phyloP scores from a whole-genome alignment of 192 early-diverging fungal genomes.

The Entomortierella chlamydospora region DNA sequence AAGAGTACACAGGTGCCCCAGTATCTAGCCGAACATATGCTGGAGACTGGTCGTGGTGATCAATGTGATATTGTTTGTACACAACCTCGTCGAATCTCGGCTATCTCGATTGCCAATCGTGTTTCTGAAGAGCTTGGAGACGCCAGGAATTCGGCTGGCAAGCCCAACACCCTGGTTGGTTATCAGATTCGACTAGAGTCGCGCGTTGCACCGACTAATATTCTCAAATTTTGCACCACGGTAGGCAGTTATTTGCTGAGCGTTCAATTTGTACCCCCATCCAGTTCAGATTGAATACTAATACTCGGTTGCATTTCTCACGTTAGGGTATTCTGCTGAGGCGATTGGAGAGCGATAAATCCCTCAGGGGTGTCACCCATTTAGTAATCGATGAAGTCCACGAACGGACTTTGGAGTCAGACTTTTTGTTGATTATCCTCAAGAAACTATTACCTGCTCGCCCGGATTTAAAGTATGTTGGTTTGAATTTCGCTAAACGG shows the following conservation, averaged over 20 bases:
- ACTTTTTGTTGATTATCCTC: slow-evolving; percentile 79
- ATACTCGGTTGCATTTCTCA: slow-evolving; percentile 21
- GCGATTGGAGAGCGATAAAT: slow-evolving; percentile 70
- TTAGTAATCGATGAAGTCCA: slow-evolving; percentile 87
- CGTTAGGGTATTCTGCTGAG: slow-evolving; percentile 72
- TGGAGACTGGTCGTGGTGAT: slow-evolving; percentile 53
- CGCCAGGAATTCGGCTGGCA: slow-evolving; percentile 57
- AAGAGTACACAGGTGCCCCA: slow-evolving; percentile 88
- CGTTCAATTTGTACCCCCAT: slow-evolving; percentile 29
- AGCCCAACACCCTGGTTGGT: slow-evolving; percentile 70
- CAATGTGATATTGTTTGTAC: slow-evolving; percentile 68
- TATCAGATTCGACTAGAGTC: slow-evolving; percentile 81
- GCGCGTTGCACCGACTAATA: slow-evolving; percentile 61
- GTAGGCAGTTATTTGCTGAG: neutral
- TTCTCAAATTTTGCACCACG: slow-evolving; percentile 80
- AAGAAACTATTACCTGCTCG: slow-evolving; percentile 61
- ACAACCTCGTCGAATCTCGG: slow-evolving; percentile 85
- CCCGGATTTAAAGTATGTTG: slow-evolving; percentile 63
- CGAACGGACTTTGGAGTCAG: slow-evolving; percentile 79
- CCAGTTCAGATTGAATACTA: neutral
- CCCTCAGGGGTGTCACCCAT: slow-evolving; percentile 70
- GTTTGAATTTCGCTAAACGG: neutral
- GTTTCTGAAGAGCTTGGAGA: slow-evolving; percentile 83
- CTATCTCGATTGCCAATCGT: slow-evolving; percentile 81
- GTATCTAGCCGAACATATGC: slow-evolving; percentile 72